A percentile compares a stretch with the other conserved stretches of the same genome.
Evolutionary conservation across 2,329 filamentous ascomycete species (phyloP).

Genomic region (Geosmithia morbida): DNA sequence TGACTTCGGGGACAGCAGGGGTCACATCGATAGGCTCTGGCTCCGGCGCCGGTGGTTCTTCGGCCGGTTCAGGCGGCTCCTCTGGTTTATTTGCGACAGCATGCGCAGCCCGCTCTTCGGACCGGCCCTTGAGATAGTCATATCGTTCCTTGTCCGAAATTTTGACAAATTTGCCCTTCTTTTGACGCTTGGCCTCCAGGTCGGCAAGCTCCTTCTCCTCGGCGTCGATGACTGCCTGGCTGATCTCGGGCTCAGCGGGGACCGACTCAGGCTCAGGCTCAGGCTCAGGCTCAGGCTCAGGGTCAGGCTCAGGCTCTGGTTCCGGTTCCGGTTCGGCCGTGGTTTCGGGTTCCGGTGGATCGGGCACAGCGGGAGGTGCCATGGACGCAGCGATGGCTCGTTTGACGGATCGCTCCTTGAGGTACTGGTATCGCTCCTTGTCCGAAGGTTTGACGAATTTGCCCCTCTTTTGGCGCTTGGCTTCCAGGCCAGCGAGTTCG

Average conservation of each 20-base stretch:
- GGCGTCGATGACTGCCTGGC: background rate
- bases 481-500: background rate
- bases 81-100: conserved; percentile 13
- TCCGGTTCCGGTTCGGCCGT: background rate
- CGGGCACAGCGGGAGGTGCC: background rate
- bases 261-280: background rate
- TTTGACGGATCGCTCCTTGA: conserved; percentile 7
- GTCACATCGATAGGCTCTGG: conserved; percentile 15
- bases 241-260: background rate
- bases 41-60: conserved; percentile 17
- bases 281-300: background rate
- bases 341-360: background rate
- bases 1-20: conserved; percentile 9
- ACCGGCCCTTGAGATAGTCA: conserved; percentile 7
- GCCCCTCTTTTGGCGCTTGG: conserved; percentile 4
- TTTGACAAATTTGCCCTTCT: background rate
- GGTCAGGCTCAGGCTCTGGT: background rate
- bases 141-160: conserved; percentile 11
- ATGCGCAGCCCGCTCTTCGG: conserved; percentile 5
- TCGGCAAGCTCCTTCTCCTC: conserved; percentile 1
- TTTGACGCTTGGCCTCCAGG: background rate
- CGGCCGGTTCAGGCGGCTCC: conserved; percentile 10
- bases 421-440: conserved; percentile 12
- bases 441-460: conserved; percentile 8
- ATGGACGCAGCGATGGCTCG: conserved; percentile 14